These are phyloP conservation scores for Pyrenophora graminea DNA, from an alignment of 2,329 filamentous ascomycete species.

Conservation along the genomic window DNA sequence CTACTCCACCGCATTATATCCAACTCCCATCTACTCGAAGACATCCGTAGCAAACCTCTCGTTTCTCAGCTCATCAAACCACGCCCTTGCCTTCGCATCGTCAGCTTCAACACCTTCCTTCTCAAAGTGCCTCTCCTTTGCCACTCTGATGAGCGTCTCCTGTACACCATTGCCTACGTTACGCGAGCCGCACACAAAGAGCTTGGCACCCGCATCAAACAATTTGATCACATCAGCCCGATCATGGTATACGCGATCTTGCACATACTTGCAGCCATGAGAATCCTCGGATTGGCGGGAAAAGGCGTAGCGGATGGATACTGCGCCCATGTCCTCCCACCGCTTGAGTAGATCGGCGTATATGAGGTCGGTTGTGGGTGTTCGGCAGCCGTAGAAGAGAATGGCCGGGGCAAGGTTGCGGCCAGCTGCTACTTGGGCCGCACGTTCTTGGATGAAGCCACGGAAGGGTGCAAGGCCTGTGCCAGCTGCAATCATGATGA, in stretches of 20 bases:
- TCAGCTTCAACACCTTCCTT: slow-evolving; percentile 42
- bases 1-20: no score
- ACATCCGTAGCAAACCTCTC: slow-evolving; percentile 40
- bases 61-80: slow-evolving; percentile 52
- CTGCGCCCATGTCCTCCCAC: slow-evolving; percentile 66
- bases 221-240: slow-evolving; percentile 51
- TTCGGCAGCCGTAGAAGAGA: slow-evolving; percentile 68
- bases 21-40: neutral
- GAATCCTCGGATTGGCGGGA: slow-evolving; percentile 52
- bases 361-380: slow-evolving; percentile 60
- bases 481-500: slow-evolving; percentile 49
- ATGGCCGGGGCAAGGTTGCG: slow-evolving; percentile 62
- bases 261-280: slow-evolving; percentile 58
- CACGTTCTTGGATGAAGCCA: slow-evolving; percentile 49
- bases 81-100: slow-evolving; percentile 50
- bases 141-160: slow-evolving; percentile 49
- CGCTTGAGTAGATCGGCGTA: slow-evolving; percentile 62
- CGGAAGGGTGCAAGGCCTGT: slow-evolving; percentile 52
- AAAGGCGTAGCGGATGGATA: slow-evolving; percentile 66
- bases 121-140: slow-evolving; percentile 48
- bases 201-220: slow-evolving; percentile 56
- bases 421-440: slow-evolving; percentile 52
- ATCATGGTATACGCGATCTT: slow-evolving; percentile 57
- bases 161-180: slow-evolving; percentile 53
- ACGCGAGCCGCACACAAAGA: slow-evolving; percentile 68